Evolutionary conservation across 2,329 filamentous ascomycete species (phyloP).

Genomic region (Cercospora nicotianae): DNA sequence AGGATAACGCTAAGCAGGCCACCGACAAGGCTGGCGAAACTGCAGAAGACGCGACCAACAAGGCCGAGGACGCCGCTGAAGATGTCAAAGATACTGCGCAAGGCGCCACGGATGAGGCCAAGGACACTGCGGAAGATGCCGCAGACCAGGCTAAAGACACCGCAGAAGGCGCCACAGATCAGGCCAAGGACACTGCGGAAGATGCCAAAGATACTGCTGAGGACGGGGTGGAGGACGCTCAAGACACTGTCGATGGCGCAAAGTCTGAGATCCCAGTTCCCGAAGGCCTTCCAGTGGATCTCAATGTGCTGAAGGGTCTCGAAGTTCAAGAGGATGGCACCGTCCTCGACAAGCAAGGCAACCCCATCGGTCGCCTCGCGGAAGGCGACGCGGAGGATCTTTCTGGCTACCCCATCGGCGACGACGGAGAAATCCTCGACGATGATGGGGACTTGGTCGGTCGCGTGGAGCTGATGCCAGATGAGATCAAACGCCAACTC

Average conservation of each 20-base stretch:
- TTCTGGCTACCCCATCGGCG: slow-evolving; percentile 53
- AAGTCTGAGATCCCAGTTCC: slow-evolving; percentile 39
- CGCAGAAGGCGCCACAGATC: slow-evolving; percentile 31
- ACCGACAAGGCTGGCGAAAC: slow-evolving; percentile 30
- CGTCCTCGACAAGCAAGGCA: slow-evolving; percentile 54
- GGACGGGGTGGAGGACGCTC: slow-evolving; percentile 35
- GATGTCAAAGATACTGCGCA: slow-evolving; percentile 29
- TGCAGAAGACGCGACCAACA: slow-evolving; percentile 32
- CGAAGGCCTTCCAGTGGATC: slow-evolving; percentile 44
- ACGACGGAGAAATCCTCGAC: slow-evolving; percentile 57
- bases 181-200: slow-evolving; percentile 27
- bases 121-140: slow-evolving; percentile 32
- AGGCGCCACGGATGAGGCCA: slow-evolving; percentile 30
- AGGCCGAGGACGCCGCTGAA: slow-evolving; percentile 31
- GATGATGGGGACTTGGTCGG: slow-evolving; percentile 57
- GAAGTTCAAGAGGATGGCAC: slow-evolving; percentile 57
- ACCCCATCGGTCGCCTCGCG: slow-evolving; percentile 50
- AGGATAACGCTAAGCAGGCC: slow-evolving; percentile 30
- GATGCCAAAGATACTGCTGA: slow-evolving; percentile 31
- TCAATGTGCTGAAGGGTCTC: slow-evolving; percentile 51
- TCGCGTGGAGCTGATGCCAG: slow-evolving; percentile 52
- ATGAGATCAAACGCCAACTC: slow-evolving; percentile 46
- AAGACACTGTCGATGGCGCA: slow-evolving; percentile 37
- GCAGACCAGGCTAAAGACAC: slow-evolving; percentile 28
- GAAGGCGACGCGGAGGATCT: slow-evolving; percentile 57